phyloP scores from a whole-genome alignment of 1,284 basidiomycete genomes.

The Flammula alnicola region DNA sequence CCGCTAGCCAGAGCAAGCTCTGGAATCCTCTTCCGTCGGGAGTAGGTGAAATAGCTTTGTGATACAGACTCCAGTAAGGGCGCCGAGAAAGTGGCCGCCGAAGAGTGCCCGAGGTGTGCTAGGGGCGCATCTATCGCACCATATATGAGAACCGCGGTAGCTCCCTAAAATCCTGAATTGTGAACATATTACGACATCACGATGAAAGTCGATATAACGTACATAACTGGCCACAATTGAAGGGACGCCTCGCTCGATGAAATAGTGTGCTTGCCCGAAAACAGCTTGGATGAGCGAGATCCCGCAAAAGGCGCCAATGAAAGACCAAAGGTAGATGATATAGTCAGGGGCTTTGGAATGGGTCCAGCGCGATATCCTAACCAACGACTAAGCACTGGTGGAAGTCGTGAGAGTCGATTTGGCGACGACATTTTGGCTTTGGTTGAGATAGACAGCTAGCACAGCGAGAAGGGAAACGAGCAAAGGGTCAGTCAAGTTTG shows the following conservation, averaged over 20 bases:
- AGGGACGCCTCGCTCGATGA: conserved; percentile 51
- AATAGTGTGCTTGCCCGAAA: conserved; percentile 52
- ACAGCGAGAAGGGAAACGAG: too few relatives aligned
- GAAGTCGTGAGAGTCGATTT: conserved; percentile 40
- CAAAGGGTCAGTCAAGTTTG: too few relatives aligned
- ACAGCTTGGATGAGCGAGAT: conserved; percentile 60
- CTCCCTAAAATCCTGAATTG: conserved; percentile 43
- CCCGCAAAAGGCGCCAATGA: conserved; percentile 58
- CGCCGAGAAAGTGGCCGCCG: conserved; percentile 58
- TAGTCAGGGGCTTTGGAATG: conserved; percentile 41
- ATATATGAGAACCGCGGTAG: conserved; percentile 62
- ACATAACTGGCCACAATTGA: conserved; percentile 55
- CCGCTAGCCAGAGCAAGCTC: conserved; percentile 57
- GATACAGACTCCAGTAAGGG: conserved; percentile 54
- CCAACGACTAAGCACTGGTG: conserved; percentile 46
- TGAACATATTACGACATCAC: neutral
- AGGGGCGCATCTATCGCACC: conserved; percentile 62
- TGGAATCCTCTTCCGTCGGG: conserved; percentile 47
- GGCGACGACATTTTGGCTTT: neutral
- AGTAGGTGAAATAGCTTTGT: conserved; percentile 58
- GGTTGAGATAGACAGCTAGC: neutral
- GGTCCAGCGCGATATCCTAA: conserved; percentile 46
- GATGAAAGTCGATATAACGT: conserved; percentile 21
- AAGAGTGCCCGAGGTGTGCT: conserved; percentile 66
- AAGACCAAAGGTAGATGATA: conserved; percentile 45